Base-by-base conservation (phyloP, 208 protist genomes). In the Crithidia brevicula region DNA sequence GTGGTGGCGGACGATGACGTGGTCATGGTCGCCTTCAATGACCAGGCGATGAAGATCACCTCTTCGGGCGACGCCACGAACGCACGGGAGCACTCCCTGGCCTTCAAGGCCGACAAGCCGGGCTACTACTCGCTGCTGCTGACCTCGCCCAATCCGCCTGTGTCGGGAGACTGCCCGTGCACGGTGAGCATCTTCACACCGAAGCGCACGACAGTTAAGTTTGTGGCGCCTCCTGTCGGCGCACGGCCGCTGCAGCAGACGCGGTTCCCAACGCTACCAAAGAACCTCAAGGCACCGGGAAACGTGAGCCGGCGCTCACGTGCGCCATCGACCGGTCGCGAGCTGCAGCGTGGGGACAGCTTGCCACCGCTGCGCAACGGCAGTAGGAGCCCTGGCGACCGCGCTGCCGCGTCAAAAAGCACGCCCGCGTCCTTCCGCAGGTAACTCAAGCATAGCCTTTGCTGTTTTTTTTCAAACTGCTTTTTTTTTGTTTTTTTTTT, bases 1-100 rank as follows among this genome's bases (percentile, higher is more conserved):
- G 69, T 77, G 28, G 60, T 88, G 18, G 91, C 84, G 10, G 85
- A 92, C 53, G 79, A 91, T 46, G 76, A 78, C 25, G 63, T 94
- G 16, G 54, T 80, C 23, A 84, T 96, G 59, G 60, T 70, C 43
- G 86, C 76, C 15, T 93, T 83, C 68, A 83, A 79, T 51, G 81
- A 88, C 30, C 73, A 88, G 65, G 85, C 82, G 11, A 78, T 91
- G 58, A 71, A 70, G 28, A 49, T 89, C 27, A 66, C 74, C 28
- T 74, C 67, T 38, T 88, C 86, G 4, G 89, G 88, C 28, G 85
- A 90, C 4, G 61, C 85, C 3, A 91, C 79, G 25, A 92, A 93
- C 76, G 82, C 88, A 4, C 83, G 91, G 34, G 91, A 96, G 69
- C 88, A 94, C 75, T 80, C 88, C n/a, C 52, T 94, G 27, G 76